Base-by-base conservation (phyloP, 2,329 filamentous ascomycete species). In the Microdochium paspali region DNA sequence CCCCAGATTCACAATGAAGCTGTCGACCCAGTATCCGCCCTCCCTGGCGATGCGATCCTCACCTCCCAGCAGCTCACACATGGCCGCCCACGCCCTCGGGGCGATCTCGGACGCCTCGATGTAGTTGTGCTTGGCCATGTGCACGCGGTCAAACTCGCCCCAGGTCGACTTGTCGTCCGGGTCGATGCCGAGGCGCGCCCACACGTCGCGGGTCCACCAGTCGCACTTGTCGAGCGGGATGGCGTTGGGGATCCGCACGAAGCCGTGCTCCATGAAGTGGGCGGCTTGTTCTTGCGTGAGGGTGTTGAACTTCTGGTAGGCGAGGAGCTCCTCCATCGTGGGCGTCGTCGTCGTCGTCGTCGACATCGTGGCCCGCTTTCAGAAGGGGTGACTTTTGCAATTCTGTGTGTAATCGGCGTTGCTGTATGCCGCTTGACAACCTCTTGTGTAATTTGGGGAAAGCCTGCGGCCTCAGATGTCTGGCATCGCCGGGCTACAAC, bases 1-100 rank as follows among this genome's bases (percentile, higher is more conserved):
- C 7, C 76, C 76, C 9, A 80, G 63, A 55, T 79, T 79, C 20
- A 79, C 72, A 49, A 79, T 79, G 51, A 78, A 71, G 1, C 66
- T 65, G 56, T 80, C 76, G 49, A 66, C 67, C 74, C 75, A 79
- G 3, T 57, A 61, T 1, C 66, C 64, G 18, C 61, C 66, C 9
- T 62, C 54, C 24, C 61, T 56, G 1, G 62, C 60, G 28, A 73
- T 59, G 2, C 65, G 63, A 15, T 68, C 66, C 42, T 73, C 67
- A 28, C 74, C 74, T 21, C 73, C 74, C 9, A 76, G 61, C 1
- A 79, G 65, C 48, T 73, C 66, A 54, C 72, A 74, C 46, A 79
- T 79, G 2, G 70, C 73, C 1, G 62, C 58, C 73, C 73, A 79
- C 7, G 74, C 75, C 55, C 72, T 73, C 0, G 76, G 75, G 0